Evolutionary conservation across 345 rosid species (phyloP).

Genomic region (Citrus sp.): DNA sequence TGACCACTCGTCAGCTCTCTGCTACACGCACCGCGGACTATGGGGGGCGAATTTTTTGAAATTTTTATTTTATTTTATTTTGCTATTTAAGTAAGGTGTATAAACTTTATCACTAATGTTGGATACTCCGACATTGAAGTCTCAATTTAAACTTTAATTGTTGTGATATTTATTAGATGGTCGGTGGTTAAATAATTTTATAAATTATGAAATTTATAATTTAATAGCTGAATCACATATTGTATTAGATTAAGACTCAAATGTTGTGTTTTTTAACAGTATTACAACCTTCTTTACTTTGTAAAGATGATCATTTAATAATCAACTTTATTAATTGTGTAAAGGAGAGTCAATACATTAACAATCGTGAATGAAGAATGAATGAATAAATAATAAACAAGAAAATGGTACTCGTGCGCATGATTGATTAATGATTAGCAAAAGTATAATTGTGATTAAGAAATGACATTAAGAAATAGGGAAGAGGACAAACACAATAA

Average conservation of each 20-base stretch:
- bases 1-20: constrained; percentile 20
- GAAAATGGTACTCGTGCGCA: background rate
- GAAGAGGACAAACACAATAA: constrained; percentile 19
- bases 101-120: too few relatives aligned
- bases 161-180: accelerated
- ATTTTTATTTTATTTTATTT: background rate
- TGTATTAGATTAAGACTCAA: accelerated
- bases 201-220: too few relatives aligned
- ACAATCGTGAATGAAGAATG: background rate
- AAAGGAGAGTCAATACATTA: too few relatives aligned
- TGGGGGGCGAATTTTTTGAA: constrained; percentile 31
- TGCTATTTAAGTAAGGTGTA: too few relatives aligned
- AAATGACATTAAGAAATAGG: background rate
- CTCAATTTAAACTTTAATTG: too few relatives aligned
- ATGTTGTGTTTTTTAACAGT: too few relatives aligned
- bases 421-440: background rate
- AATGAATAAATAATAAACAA: background rate
- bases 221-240: accelerated
- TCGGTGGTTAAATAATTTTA: too few relatives aligned
- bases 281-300: too few relatives aligned
- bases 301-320: too few relatives aligned
- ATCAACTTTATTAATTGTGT: too few relatives aligned
- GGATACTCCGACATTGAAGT: too few relatives aligned
- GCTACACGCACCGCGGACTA: constrained; percentile 39
- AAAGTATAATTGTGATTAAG: background rate